phyloP scores from a whole-genome alignment of 805 yeast genomes.

The Metschnikowia kofuensis region DNA sequence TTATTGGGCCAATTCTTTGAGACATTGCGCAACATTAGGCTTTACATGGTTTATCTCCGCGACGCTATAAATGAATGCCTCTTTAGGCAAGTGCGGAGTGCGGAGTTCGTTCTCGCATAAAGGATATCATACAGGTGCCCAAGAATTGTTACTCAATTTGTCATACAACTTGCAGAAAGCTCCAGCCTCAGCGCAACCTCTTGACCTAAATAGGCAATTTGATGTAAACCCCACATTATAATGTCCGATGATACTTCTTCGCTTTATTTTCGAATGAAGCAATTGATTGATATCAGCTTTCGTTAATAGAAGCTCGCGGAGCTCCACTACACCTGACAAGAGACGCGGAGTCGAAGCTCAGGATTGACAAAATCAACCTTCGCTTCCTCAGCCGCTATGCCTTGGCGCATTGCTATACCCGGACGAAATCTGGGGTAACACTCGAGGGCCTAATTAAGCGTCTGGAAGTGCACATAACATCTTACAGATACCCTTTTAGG shows the following conservation, averaged over 20 bases:
- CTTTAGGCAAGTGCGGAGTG: conserved; percentile 6
- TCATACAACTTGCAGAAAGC: background rate
- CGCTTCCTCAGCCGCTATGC: too few relatives aligned
- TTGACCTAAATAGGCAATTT: conserved; percentile 6
- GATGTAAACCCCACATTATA: background rate
- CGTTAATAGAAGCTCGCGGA: too few relatives aligned
- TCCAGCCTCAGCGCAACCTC: background rate
- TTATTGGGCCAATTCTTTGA: background rate
- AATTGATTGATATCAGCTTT: too few relatives aligned
- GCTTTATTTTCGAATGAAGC: too few relatives aligned
- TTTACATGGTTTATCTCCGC: background rate
- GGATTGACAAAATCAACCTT: too few relatives aligned
- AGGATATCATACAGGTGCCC: background rate
- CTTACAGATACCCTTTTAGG: conserved; percentile 1
- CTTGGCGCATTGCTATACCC: background rate
- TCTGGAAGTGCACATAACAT: background rate
- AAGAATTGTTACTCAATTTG: background rate
- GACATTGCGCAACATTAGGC: background rate
- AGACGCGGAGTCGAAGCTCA: too few relatives aligned
- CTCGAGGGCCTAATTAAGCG: background rate
- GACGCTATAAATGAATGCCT: background rate
- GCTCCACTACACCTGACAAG: too few relatives aligned
- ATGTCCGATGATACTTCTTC: too few relatives aligned
- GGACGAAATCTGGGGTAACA: conserved; percentile 7
- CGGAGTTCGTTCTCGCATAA: background rate